Conservation (phyloP, 164 flowering plant genomes). For the Tetrastigma voinierianum region DNA sequence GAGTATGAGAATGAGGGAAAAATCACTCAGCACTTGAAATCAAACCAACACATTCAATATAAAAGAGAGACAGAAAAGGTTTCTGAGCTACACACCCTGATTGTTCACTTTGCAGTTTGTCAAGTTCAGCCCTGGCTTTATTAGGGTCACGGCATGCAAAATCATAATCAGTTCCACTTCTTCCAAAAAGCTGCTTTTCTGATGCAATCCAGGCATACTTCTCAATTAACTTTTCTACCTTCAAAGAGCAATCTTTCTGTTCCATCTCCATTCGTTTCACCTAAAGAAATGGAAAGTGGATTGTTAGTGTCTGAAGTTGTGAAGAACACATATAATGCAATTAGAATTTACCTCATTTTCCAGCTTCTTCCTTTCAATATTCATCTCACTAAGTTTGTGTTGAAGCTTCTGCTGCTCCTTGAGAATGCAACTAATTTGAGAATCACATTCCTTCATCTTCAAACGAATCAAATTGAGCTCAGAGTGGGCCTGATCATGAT, state of each 20-base stretch:
- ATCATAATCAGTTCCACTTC: slow-evolving; percentile 90
- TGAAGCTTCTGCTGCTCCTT: slow-evolving; percentile 85
- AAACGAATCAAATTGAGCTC: slow-evolving; percentile 56
- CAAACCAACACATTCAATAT: background rate
- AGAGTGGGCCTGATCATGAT: slow-evolving; percentile 57
- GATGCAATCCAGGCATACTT: slow-evolving; percentile 93
- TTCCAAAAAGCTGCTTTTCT: slow-evolving; percentile 92
- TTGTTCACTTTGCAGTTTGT: slow-evolving; percentile 80
- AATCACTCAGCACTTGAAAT: background rate
- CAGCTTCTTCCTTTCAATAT: slow-evolving; percentile 81
- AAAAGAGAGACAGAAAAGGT: background rate
- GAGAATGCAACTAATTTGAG: slow-evolving; percentile 62
- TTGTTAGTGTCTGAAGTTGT: background rate
- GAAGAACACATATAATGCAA: background rate
- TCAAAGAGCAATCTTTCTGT: slow-evolving; percentile 82
- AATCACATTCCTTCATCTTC: slow-evolving; percentile 90
- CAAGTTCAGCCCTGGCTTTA: slow-evolving; percentile 73
- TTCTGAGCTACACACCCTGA: slow-evolving; percentile 51
- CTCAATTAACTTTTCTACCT: slow-evolving; percentile 82
- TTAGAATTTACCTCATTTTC: slow-evolving; percentile 79
- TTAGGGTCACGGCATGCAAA: slow-evolving; percentile 75
- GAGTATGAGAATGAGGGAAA: background rate
- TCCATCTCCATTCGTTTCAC: slow-evolving; percentile 91
- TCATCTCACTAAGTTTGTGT: slow-evolving; percentile 62
- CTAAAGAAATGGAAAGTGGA: slow-evolving; percentile 27